Evolutionary conservation across 352 stramenopile species (phyloP), one percentile per base, ranked within the genome.

Genomic region (Pilasporangium apinafurcum): DNA sequence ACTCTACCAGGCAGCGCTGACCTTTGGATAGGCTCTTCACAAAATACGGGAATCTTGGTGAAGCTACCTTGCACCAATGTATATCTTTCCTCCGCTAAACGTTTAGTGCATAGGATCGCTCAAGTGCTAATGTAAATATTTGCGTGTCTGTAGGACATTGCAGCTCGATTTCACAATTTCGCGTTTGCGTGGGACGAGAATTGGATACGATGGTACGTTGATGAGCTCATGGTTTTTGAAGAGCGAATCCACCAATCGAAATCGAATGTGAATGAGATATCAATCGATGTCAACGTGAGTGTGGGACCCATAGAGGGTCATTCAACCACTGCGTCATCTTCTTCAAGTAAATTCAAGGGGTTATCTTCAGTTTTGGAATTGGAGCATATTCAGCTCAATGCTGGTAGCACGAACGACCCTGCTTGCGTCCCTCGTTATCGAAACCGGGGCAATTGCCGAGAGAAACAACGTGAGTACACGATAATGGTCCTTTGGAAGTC

Each of bases 201-300:
- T n/a, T 86, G 73, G 69, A 39, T 86, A 37, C 69, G 73, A 0
- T 83, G 73, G 70, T 68, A 67, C 50, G 58, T 86, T 39, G 56
- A 86, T 40, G 59, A 68, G 25, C 41, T 63, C 1, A 26, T 86
- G 32, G 26, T 82, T n/a, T 47, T 60, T 20, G 70, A 86, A 51
- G 63, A 78, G 27, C 56, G 60, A 28, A 47, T 74, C 16, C 26
- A 48, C 10, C 25, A 13, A 44, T 14, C 18, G 13, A 21, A 14
- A 28, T 25, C 16, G 34, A 51, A 8, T 35, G 10, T 5, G 20
- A 40, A 0, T n/a, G n/a, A 44, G 31, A 16, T 50, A 16, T 39
- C 28, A 7, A 13, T 77, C 8, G 57, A 37, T 31, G 50, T 68
- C 4, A 40, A 29, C 17, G 27, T 44, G 8, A 29, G 5, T 37